These are phyloP conservation scores for Neurospora pannonica DNA, from an alignment of 495 filamentous ascomycete genomes.

Conservation along the genomic window DNA sequence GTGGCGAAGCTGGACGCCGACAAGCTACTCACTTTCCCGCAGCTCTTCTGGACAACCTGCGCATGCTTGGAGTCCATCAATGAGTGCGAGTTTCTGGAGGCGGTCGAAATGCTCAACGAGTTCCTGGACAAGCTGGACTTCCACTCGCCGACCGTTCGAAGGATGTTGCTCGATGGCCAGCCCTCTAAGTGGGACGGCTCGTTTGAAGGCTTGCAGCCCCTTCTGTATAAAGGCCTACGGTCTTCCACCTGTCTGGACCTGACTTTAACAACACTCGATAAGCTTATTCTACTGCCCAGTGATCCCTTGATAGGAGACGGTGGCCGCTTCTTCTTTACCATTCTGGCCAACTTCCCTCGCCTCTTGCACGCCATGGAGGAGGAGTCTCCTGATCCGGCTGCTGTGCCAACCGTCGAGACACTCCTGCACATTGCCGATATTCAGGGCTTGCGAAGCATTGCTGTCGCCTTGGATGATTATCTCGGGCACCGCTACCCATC, in stretches of 20 bases:
- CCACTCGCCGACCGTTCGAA: conserved; percentile 54
- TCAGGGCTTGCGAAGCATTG: conserved; percentile 50
- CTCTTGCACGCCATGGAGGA: conserved; percentile 76
- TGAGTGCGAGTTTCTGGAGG: conserved; percentile 88
- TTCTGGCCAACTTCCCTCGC: conserved; percentile 81
- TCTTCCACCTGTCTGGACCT: conserved; percentile 72
- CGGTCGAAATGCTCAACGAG: conserved; percentile 82
- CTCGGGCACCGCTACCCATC: conserved; percentile 58
- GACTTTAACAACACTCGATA: conserved; percentile 69
- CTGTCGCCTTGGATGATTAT: conserved; percentile 56
- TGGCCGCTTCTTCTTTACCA: conserved; percentile 69
- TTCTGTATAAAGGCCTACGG: conserved; percentile 84
- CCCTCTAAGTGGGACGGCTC: conserved; percentile 82
- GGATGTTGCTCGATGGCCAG: conserved; percentile 61
- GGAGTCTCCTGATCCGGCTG: conserved; percentile 41
- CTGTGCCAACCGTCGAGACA: conserved; percentile 52
- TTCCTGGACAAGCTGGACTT: conserved; percentile 78
- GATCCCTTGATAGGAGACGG: conserved; percentile 74
- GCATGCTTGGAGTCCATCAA: conserved; percentile 94
- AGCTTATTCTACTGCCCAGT: conserved; percentile 67
- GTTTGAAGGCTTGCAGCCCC: conserved; percentile 77
- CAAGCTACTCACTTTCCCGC: conserved; percentile 77
- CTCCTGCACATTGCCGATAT: conserved; percentile 64
- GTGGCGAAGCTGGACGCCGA: conserved; percentile 71
- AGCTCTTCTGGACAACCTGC: conserved; percentile 95